Conservation (phyloP, 345 rosid genomes). For the Eucalyptus regnans region DNA sequence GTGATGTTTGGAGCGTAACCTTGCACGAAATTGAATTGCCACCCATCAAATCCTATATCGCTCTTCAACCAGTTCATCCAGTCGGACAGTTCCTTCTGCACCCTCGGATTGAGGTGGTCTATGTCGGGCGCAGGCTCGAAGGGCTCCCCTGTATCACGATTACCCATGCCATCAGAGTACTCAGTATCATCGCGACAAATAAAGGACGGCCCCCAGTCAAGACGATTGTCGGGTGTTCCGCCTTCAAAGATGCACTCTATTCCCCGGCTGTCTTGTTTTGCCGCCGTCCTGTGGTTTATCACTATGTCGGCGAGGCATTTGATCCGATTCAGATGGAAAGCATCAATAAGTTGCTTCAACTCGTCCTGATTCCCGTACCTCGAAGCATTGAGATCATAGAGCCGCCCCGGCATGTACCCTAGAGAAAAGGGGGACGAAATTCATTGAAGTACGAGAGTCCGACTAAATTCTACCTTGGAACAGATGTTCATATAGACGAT, state of each 20-base stretch:
- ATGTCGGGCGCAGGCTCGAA: slow-evolving; percentile 63
- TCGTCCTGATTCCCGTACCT: slow-evolving; percentile 53
- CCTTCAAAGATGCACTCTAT: slow-evolving; percentile 72
- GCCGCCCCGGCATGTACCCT: slow-evolving; percentile 92
- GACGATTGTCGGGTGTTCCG: slow-evolving; percentile 63
- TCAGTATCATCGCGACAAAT: slow-evolving; percentile 41
- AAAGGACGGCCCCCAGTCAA: slow-evolving; percentile 80
- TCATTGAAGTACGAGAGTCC: neutral
- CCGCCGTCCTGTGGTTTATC: slow-evolving; percentile 81
- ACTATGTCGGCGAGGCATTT: slow-evolving; percentile 79
- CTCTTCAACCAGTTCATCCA: slow-evolving; percentile 92
- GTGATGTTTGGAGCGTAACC: slow-evolving; percentile 59
- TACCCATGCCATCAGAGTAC: slow-evolving; percentile 57
- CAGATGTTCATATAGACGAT: neutral
- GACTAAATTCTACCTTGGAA: neutral
- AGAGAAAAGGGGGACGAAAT: neutral
- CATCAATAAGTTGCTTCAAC: slow-evolving; percentile 36
- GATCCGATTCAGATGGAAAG: slow-evolving; percentile 40
- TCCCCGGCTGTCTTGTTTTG: slow-evolving; percentile 50
- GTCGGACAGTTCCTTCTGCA: slow-evolving; percentile 54
- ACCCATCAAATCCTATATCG: slow-evolving; percentile 66
- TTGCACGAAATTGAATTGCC: slow-evolving; percentile 62
- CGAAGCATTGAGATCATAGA: slow-evolving; percentile 65
- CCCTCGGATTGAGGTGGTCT: slow-evolving; percentile 65
- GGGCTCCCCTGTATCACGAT: slow-evolving; percentile 48